These are phyloP conservation scores for Paxillus ammoniavirescens DNA, from an alignment of 768 basidiomycete species.

Conservation along the genomic window DNA sequence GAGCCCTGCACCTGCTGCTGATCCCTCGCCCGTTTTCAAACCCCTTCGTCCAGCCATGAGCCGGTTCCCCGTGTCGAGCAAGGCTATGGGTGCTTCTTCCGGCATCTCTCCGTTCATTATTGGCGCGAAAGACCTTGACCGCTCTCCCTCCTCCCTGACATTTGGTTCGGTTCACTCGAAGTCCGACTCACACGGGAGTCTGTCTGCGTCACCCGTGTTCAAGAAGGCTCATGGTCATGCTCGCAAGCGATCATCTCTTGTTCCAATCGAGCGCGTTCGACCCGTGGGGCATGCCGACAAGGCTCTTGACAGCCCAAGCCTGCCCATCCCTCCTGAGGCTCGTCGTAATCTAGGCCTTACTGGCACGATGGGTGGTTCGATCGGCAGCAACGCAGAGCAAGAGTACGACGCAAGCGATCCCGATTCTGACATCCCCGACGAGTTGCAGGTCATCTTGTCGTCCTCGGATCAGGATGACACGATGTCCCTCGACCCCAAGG, in stretches of 20 bases:
- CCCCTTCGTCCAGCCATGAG: slow-evolving; percentile 51
- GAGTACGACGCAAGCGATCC: slow-evolving; percentile 57
- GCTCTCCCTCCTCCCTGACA: slow-evolving; percentile 34
- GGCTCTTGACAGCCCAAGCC: slow-evolving; percentile 18
- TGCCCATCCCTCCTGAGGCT: slow-evolving; percentile 48
- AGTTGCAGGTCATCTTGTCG: slow-evolving; percentile 62
- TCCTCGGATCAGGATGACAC: slow-evolving; percentile 44
- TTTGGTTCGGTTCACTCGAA: slow-evolving; percentile 37
- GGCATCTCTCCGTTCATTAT: slow-evolving; percentile 26
- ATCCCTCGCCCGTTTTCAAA: slow-evolving; percentile 57
- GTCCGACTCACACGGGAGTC: slow-evolving; percentile 20
- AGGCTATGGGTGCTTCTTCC: slow-evolving; percentile 23
- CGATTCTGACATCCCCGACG: slow-evolving; percentile 80
- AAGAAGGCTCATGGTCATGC: slow-evolving; percentile 25
- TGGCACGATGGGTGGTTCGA: slow-evolving; percentile 67
- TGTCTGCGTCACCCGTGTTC: slow-evolving; percentile 34
- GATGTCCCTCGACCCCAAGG: slow-evolving; percentile 26
- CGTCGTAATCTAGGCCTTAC: slow-evolving; percentile 59
- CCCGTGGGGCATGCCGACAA: background rate
- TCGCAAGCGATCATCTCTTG: slow-evolving; percentile 26
- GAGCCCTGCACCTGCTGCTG: slow-evolving; percentile 58
- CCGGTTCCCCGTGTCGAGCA: slow-evolving; percentile 19
- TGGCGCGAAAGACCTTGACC: slow-evolving; percentile 16
- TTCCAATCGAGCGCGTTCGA: slow-evolving; percentile 15
- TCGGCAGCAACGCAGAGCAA: slow-evolving; percentile 44